Evolutionary conservation across 441 rosid species (phyloP).

Genomic region (Eruca vesicaria): DNA sequence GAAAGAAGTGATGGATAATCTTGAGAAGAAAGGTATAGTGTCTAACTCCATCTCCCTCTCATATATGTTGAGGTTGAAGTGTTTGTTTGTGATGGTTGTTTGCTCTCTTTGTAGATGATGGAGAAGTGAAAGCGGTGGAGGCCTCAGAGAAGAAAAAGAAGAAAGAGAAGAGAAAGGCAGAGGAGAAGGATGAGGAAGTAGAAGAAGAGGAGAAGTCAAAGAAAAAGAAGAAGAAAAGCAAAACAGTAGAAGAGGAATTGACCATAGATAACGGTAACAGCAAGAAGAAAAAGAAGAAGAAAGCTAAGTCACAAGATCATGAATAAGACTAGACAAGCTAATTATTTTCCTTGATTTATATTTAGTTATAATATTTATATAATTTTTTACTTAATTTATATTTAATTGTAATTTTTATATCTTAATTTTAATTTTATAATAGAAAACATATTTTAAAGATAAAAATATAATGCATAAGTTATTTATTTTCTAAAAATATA

Average conservation of each 20-base stretch:
- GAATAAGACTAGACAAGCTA: conserved; percentile 1
- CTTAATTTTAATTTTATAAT: too few relatives aligned
- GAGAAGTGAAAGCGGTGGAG: conserved; percentile 41
- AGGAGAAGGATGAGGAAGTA: conserved; percentile 27
- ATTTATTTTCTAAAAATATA: too few relatives aligned
- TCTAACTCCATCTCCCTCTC: neutral
- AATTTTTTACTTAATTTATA: too few relatives aligned
- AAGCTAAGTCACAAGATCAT: conserved; percentile 5
- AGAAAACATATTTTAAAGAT: too few relatives aligned
- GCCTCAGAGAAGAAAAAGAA: conserved; percentile 62
- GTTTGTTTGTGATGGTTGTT: neutral
- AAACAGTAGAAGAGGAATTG: conserved; percentile 14
- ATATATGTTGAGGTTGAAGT: neutral
- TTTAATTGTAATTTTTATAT: too few relatives aligned
- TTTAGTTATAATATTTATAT: too few relatives aligned
- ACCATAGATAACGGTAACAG: conserved; percentile 18
- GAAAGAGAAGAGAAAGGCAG: conserved; percentile 53
- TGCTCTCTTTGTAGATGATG: conserved; percentile 33
- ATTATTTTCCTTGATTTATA: too few relatives aligned
- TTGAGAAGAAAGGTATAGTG: conserved; percentile 50
- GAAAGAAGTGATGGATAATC: conserved; percentile 64
- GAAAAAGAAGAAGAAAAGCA: conserved; percentile 32
- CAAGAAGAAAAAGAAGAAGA: conserved; percentile 38
- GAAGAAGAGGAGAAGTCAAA: conserved; percentile 27
- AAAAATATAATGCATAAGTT: too few relatives aligned